Conservation (phyloP, 2,329 filamentous ascomycete genomes). For the Alternaria angustiovoidea region DNA sequence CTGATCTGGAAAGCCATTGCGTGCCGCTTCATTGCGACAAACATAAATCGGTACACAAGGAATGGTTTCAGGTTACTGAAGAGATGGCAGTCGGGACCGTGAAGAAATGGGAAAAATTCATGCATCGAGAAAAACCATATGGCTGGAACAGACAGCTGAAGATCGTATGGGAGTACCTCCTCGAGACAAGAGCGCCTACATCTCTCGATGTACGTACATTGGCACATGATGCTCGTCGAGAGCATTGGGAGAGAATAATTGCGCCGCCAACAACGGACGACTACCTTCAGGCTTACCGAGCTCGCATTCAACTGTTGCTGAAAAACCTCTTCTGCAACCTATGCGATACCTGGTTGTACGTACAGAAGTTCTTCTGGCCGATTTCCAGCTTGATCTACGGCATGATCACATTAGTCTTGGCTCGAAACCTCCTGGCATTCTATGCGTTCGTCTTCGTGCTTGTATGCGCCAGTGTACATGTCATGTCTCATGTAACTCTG, state of each 20-base stretch:
- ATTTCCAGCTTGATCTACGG: slow-evolving; percentile 15
- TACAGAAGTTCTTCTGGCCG: slow-evolving; percentile 17
- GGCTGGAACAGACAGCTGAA: slow-evolving; percentile 9
- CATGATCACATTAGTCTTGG: slow-evolving; percentile 7
- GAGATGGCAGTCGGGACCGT: slow-evolving; percentile 13
- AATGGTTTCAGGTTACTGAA: slow-evolving; percentile 18
- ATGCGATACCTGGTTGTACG: neutral
- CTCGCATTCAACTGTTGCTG: neutral
- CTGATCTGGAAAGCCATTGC: slow-evolving; percentile 5
- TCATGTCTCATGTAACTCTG: slow-evolving; percentile 2
- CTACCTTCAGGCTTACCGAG: neutral
- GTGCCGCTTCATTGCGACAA: neutral
- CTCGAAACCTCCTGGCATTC: slow-evolving; percentile 13
- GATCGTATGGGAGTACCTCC: slow-evolving; percentile 15
- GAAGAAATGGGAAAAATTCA: slow-evolving; percentile 22
- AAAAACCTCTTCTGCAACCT: neutral
- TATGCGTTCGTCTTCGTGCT: slow-evolving; percentile 16
- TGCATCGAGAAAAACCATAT: slow-evolving; percentile 20
- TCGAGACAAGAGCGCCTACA: slow-evolving; percentile 1
- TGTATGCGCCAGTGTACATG: slow-evolving; percentile 9
- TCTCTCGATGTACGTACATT: neutral
- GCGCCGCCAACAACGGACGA: slow-evolving; percentile 10
- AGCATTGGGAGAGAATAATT: slow-evolving; percentile 17
- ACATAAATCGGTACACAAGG: slow-evolving; percentile 11
- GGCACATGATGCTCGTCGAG: slow-evolving; percentile 9